These are phyloP conservation scores for Neofusicoccum sp. DNA, from an alignment of 2,329 filamentous ascomycete genomes.

Conservation along the genomic window DNA sequence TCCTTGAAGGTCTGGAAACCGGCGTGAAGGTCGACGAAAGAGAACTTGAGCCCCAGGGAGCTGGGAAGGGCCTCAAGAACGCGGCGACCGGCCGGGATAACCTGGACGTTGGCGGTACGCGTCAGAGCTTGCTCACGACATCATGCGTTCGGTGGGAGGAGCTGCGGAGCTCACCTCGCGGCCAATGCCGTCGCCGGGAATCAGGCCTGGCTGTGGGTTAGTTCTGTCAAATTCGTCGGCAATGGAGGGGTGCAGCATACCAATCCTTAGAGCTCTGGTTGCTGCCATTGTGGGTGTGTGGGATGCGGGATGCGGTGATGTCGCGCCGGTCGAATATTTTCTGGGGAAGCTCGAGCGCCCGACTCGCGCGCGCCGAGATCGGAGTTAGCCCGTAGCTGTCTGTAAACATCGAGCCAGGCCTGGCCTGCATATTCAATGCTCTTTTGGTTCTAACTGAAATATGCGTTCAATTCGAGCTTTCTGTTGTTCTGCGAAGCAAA, in stretches of 20 bases:
- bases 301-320: not conserved
- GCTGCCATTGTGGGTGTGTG: conserved; percentile 23
- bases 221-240: not conserved
- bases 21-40: conserved; percentile 89
- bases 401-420: not conserved
- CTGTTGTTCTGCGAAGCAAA: not conserved
- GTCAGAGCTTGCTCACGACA: conserved; percentile 1
- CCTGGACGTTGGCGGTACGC: not conserved
- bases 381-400: not conserved
- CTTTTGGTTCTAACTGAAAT: not conserved
- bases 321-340: conserved; percentile 19
- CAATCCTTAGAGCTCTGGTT: conserved; percentile 23
- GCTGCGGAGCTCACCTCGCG: conserved; percentile 64
- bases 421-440: not conserved
- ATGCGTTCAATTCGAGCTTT: not conserved
- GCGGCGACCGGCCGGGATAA: conserved; percentile 89
- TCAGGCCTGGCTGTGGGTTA: conserved; percentile 68
- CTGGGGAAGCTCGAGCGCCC: conserved; percentile 22
- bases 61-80: conserved; percentile 89
- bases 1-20: conserved; percentile 93
- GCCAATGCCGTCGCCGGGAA: conserved; percentile 97
- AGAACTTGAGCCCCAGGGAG: conserved; percentile 92
- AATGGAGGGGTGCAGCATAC: conserved; percentile 5
- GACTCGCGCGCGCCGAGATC: conserved; percentile 15
- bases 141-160: not conserved